A percentile compares a stretch with the other conserved stretches of the same genome.
These are phyloP conservation scores for Tilletia setariae DNA, from an alignment of 1,284 basidiomycete species.

Conservation along the genomic window DNA sequence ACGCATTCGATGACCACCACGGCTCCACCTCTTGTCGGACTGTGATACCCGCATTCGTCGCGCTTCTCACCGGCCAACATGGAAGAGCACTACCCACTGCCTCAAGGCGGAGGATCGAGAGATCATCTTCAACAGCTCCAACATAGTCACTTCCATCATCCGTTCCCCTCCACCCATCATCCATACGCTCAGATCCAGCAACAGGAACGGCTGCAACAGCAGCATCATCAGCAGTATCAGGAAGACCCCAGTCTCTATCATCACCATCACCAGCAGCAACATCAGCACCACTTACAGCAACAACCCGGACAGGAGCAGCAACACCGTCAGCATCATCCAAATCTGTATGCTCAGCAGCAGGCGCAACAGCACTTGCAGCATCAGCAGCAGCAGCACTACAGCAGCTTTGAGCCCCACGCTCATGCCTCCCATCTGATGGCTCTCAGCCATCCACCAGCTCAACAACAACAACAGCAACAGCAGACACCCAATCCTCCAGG, in stretches of 20 bases:
- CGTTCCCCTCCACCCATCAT: not conserved
- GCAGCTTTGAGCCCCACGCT: not conserved
- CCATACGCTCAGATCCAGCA: constrained; percentile 1
- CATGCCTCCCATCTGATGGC: not conserved
- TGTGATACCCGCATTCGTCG: too few species aligned
- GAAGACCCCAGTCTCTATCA: not conserved
- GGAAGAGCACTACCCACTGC: too few species aligned
- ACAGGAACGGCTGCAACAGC: not conserved
- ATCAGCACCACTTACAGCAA: constrained; percentile 1
- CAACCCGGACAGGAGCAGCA: not conserved
- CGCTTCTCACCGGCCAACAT: too few species aligned
- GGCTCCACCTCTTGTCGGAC: too few species aligned
- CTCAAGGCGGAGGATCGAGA: too few species aligned
- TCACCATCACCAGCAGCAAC: not conserved
- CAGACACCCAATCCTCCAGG: too few species aligned
- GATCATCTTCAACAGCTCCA: constrained; percentile 12
- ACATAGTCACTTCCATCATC: constrained; percentile 13
- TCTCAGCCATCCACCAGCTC: not conserved
- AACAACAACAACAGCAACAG: constrained; percentile 2
- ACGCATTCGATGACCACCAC: too few species aligned
- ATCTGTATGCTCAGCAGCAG: not conserved
- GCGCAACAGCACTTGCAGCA: not conserved
- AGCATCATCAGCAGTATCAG: not conserved
- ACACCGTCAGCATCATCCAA: constrained; percentile 11
- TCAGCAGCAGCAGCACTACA: not conserved